A percentile compares a stretch with the other conserved stretches of the same genome.
These are phyloP conservation scores for Teratosphaeriaceae sp. DNA, from an alignment of 2,329 filamentous ascomycete genomes.

Conservation along the genomic window DNA sequence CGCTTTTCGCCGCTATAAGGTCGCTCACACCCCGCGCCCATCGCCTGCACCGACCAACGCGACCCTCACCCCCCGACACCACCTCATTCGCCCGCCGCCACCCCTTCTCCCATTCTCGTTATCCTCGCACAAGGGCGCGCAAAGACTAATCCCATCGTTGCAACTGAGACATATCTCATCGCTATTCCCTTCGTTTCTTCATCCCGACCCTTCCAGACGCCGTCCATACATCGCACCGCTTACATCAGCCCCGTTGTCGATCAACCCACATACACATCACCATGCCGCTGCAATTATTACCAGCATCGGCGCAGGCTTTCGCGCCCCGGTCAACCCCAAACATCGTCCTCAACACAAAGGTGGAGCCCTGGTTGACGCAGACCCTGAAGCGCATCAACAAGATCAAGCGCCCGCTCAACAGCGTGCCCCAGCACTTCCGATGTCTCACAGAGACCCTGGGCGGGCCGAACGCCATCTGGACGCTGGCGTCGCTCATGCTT, in stretches of 20 bases:
- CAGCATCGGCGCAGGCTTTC: conserved; percentile 93
- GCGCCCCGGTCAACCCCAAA: conserved; percentile 90
- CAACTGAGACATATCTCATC: conserved; percentile 24
- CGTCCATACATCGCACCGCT: conserved; percentile 25
- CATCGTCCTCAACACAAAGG: conserved; percentile 84
- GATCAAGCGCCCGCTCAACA: conserved; percentile 95
- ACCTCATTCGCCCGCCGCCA: conserved; percentile 13
- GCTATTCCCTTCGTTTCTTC: conserved; percentile 17
- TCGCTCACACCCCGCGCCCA: conserved; percentile 6
- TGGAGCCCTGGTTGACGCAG: conserved; percentile 94
- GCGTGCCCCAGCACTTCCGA: conserved; percentile 87
- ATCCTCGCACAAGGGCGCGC: conserved; percentile 14
- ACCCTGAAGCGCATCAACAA: conserved; percentile 95
- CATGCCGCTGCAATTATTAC: conserved; percentile 91
- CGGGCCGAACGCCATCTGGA: conserved; percentile 87
- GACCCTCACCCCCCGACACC: conserved; percentile 12
- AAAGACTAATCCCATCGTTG: conserved; percentile 24
- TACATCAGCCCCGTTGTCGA: conserved; percentile 18
- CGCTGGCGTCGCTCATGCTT: conserved; percentile 84
- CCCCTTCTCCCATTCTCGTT: conserved; percentile 14
- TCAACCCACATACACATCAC: conserved; percentile 25
- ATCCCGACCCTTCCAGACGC: conserved; percentile 11
- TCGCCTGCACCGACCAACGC: conserved; percentile 7
- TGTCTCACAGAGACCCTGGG: conserved; percentile 94
- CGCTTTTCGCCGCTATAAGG: conserved; percentile 5